Evolutionary conservation across 257 asterid genomes (phyloP).

Genomic region (Buddleja alternifolia): DNA sequence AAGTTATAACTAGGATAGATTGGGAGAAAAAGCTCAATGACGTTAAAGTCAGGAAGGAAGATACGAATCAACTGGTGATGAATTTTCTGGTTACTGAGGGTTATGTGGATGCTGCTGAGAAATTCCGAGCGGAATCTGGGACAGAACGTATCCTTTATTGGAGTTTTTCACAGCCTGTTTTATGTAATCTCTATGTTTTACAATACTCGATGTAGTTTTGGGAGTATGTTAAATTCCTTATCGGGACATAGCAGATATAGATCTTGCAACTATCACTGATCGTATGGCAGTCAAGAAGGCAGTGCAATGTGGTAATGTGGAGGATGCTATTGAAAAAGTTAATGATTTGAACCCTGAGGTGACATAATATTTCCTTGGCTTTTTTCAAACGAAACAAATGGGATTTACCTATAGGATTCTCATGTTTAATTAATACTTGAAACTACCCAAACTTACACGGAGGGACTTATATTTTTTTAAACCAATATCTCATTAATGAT

Average conservation of each 20-base stretch:
- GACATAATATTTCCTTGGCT: constrained; percentile 7
- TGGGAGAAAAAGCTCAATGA: constrained; percentile 76
- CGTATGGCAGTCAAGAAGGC: constrained; percentile 96
- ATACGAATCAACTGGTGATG: constrained; percentile 84
- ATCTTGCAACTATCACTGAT: constrained; percentile 80
- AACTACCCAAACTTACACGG: not conserved
- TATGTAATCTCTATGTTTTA: not conserved
- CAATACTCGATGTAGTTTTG: not conserved
- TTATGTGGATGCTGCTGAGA: constrained; percentile 78
- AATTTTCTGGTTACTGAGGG: constrained; percentile 86
- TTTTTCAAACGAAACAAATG: not conserved
- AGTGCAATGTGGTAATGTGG: constrained; percentile 82
- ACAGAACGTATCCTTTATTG: constrained; percentile 75
- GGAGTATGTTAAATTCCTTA: constrained; percentile 47
- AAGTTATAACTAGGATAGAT: constrained; percentile 66
- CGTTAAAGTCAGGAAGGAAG: constrained; percentile 64
- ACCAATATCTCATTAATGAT: not conserved
- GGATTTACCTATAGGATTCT: not conserved
- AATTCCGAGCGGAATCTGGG: constrained; percentile 74
- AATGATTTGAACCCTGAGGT: constrained; percentile 96
- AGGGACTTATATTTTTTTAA: not conserved
- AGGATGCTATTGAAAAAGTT: constrained; percentile 90
- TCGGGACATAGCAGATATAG: constrained; percentile 75
- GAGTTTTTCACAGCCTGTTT: not conserved
- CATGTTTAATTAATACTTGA: not conserved